Conservation (phyloP, 371 early-diverging fungal genomes). For the Lichtheimia ramosa region DNA sequence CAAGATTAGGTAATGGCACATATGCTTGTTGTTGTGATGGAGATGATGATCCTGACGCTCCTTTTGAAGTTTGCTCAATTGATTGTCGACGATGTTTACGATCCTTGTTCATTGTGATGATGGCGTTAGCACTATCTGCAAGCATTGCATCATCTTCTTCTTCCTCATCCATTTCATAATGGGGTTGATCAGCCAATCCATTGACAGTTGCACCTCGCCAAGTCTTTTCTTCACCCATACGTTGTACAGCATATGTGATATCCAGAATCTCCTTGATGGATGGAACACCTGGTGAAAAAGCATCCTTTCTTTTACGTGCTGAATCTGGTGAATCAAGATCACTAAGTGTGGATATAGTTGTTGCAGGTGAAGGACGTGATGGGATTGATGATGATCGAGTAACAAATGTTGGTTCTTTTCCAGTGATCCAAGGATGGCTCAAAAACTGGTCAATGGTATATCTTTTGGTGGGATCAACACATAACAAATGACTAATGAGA, state of each 20-base stretch:
- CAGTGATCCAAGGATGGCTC: conserved; percentile 73
- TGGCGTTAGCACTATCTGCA: conserved; percentile 3
- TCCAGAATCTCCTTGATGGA: conserved; percentile 61
- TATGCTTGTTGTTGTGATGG: background rate
- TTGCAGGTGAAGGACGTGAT: conserved; percentile 9
- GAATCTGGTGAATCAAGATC: conserved; percentile 16
- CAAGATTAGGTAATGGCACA: background rate
- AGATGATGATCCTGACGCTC: background rate
- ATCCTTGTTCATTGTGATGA: conserved; percentile 9
- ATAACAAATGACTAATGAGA: conserved; percentile 79
- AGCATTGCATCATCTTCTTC: conserved; percentile 8
- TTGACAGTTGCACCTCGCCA: conserved; percentile 2
- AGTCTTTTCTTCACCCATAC: conserved; percentile 59
- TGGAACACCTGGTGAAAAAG: conserved; percentile 47
- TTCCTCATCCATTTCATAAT: background rate
- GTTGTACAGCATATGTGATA: conserved; percentile 60
- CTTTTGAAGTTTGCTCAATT: background rate
- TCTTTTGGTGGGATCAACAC: conserved; percentile 80
- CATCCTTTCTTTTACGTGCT: conserved; percentile 19
- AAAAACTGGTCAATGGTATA: conserved; percentile 85
- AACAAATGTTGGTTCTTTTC: conserved; percentile 1
- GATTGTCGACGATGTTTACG: conserved; percentile 3
- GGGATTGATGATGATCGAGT: background rate
- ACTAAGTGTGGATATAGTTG: conserved; percentile 30
- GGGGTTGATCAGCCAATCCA: background rate